These are phyloP conservation scores for Penicillium sp. DNA, from an alignment of 2,329 filamentous ascomycete species.

Conservation along the genomic window DNA sequence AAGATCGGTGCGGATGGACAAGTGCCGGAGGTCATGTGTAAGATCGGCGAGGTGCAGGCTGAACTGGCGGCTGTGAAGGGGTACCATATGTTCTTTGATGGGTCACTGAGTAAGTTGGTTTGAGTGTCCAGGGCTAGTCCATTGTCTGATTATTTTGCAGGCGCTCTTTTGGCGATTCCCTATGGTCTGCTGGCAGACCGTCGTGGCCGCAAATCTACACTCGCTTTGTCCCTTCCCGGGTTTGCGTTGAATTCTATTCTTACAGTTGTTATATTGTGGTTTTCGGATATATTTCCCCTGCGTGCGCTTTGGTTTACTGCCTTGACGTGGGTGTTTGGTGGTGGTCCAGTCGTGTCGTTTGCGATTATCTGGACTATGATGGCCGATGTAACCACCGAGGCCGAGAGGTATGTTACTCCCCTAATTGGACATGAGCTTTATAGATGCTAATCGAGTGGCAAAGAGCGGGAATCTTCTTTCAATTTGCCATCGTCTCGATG, in stretches of 20 bases:
- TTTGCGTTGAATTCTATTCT: slow-evolving; percentile 39
- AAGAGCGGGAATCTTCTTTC: slow-evolving; percentile 45
- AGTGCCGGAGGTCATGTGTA: slow-evolving; percentile 52
- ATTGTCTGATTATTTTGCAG: slow-evolving; percentile 26
- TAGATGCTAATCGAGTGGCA: slow-evolving; percentile 11
- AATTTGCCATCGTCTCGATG: slow-evolving; percentile 42
- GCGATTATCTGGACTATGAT: slow-evolving; percentile 54
- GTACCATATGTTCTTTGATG: slow-evolving; percentile 52
- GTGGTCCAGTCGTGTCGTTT: slow-evolving; percentile 49
- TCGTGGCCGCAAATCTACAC: slow-evolving; percentile 48
- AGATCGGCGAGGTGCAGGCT: slow-evolving; percentile 50
- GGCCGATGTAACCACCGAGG: slow-evolving; percentile 50
- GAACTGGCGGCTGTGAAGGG: slow-evolving; percentile 53
- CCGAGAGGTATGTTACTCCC: slow-evolving; percentile 37
- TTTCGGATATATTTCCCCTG: slow-evolving; percentile 44
- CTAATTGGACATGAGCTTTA: slow-evolving; percentile 11
- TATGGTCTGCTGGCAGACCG: slow-evolving; percentile 53
- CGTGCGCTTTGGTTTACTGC: slow-evolving; percentile 52
- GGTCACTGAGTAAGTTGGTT: slow-evolving; percentile 36
- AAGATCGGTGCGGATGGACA: slow-evolving; percentile 44
- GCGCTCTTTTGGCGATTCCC: slow-evolving; percentile 50
- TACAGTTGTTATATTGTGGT: slow-evolving; percentile 38
- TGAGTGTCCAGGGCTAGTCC: no score
- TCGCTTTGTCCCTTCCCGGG: slow-evolving; percentile 45
- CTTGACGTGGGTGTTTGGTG: slow-evolving; percentile 48